phyloP scores from a whole-genome alignment of 495 filamentous ascomycete genomes.

The Penicillium turbatum region DNA sequence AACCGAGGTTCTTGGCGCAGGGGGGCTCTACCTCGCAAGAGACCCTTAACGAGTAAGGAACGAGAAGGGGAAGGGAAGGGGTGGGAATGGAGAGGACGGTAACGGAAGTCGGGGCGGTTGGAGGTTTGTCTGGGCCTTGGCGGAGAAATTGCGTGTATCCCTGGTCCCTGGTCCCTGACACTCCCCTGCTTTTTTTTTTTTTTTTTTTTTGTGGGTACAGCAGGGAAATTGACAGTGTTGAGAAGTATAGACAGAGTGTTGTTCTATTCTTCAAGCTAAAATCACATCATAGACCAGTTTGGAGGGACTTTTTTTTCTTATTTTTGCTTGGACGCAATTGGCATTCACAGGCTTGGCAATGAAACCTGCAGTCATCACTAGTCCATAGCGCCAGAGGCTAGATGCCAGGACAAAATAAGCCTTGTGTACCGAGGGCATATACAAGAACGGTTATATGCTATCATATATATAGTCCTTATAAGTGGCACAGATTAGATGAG shows the following conservation, averaged over 20 bases:
- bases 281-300: background rate
- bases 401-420: background rate
- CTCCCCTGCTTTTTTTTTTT: too few species aligned
- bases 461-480: background rate
- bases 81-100: slow-evolving; percentile 12
- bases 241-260: background rate
- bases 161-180: background rate
- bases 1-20: slow-evolving; percentile 26
- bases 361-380: background rate
- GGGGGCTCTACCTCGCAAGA: slow-evolving; percentile 15
- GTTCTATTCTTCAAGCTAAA: background rate
- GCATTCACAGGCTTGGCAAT: slow-evolving; percentile 10
- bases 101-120: slow-evolving; percentile 9
- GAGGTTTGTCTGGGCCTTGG: slow-evolving; percentile 12
- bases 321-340: slow-evolving; percentile 12
- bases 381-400: background rate
- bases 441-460: background rate
- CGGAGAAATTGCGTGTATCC: slow-evolving; percentile 1
- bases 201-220: slow-evolving; percentile 1
- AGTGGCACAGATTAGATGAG: background rate
- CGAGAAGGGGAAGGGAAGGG: slow-evolving; percentile 9
- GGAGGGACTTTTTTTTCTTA: background rate
- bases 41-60: slow-evolving; percentile 12
- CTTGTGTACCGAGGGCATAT: background rate
- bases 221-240: background rate